These are phyloP conservation scores for Cryptococcus maquisensis DNA, from an alignment of 1,284 basidiomycete genomes.

Conservation along the genomic window DNA sequence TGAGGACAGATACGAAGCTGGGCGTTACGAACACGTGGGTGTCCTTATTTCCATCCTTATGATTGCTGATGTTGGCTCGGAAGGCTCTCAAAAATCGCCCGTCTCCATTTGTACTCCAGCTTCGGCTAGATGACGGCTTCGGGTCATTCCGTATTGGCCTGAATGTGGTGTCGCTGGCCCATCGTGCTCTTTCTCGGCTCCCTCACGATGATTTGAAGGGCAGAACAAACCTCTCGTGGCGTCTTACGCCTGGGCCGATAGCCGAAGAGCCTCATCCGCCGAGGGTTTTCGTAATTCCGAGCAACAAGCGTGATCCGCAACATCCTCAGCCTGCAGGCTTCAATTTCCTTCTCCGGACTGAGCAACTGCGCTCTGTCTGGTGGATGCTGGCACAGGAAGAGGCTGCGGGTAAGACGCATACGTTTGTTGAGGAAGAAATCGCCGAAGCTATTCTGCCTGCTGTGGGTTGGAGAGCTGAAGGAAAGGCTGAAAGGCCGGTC, in stretches of 20 bases:
- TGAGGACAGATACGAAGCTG: conserved; percentile 78
- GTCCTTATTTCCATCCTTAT: background rate
- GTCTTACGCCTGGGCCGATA: conserved; percentile 60
- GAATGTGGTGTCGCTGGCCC: conserved; percentile 80
- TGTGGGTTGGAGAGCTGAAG: conserved; percentile 89
- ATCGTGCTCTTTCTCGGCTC: conserved; percentile 77
- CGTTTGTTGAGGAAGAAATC: conserved; percentile 88
- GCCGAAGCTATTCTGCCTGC: conserved; percentile 80
- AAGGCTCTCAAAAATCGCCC: conserved; percentile 80
- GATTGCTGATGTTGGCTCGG: background rate
- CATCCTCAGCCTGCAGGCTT: conserved; percentile 77
- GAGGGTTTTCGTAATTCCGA: conserved; percentile 60
- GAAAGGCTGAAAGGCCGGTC: conserved; percentile 73
- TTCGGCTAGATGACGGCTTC: conserved; percentile 62
- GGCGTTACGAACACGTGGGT: conserved; percentile 65
- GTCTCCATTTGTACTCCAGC: conserved; percentile 78
- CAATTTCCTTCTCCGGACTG: conserved; percentile 62
- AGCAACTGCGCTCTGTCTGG: conserved; percentile 82
- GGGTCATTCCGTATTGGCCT: conserved; percentile 80
- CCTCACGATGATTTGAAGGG: conserved; percentile 58
- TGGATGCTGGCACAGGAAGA: conserved; percentile 90
- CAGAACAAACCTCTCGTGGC: conserved; percentile 65
- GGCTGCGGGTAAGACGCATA: conserved; percentile 56
- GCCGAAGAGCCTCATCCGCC: conserved; percentile 52
- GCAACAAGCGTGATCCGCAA: conserved; percentile 71